Evolutionary conservation across 1,139 yeast genomes (phyloP).

Genomic region (Candida labiduridarum): DNA sequence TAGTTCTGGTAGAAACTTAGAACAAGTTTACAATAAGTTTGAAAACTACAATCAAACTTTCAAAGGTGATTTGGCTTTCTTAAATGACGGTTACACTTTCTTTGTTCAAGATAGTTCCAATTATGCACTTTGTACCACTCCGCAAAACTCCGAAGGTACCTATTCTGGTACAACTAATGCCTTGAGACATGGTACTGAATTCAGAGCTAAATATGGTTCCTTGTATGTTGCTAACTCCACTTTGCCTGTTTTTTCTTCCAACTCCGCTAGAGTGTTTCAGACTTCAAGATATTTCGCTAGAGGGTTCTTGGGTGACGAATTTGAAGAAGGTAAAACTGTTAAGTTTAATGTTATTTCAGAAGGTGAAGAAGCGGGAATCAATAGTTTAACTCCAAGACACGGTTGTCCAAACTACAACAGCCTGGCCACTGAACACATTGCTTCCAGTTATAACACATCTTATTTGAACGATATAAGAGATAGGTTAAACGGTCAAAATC

Average conservation of each 20-base stretch:
- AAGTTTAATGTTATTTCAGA: conserved; percentile 28
- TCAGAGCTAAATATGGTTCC: conserved; percentile 34
- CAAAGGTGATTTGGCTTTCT: conserved; percentile 33
- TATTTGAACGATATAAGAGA: conserved; percentile 41
- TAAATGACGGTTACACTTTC: conserved; percentile 32
- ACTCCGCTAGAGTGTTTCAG: conserved; percentile 31
- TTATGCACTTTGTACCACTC: conserved; percentile 36
- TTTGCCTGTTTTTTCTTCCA: conserved; percentile 38
- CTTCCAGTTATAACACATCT: conserved; percentile 20
- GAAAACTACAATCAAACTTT: conserved; percentile 26
- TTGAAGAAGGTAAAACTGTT: conserved; percentile 21
- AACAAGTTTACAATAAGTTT: conserved; percentile 24
- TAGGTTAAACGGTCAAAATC: conserved; percentile 43
- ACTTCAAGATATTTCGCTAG: conserved; percentile 35
- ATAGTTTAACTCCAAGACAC: conserved; percentile 32
- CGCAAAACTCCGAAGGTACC: conserved; percentile 27
- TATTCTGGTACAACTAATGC: conserved; percentile 38
- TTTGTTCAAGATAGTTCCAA: conserved; percentile 28
- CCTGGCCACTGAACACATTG: conserved; percentile 16
- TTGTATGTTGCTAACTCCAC: conserved; percentile 23
- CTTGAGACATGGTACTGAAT: conserved; percentile 34
- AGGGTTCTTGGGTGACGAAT: conserved; percentile 35
- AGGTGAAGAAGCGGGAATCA: conserved; percentile 26
- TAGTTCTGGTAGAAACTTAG: conserved; percentile 24
- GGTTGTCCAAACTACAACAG: conserved; percentile 23